These are phyloP conservation scores for Claviceps citrina DNA, from an alignment of 2,329 filamentous ascomycete species.

Conservation along the genomic window DNA sequence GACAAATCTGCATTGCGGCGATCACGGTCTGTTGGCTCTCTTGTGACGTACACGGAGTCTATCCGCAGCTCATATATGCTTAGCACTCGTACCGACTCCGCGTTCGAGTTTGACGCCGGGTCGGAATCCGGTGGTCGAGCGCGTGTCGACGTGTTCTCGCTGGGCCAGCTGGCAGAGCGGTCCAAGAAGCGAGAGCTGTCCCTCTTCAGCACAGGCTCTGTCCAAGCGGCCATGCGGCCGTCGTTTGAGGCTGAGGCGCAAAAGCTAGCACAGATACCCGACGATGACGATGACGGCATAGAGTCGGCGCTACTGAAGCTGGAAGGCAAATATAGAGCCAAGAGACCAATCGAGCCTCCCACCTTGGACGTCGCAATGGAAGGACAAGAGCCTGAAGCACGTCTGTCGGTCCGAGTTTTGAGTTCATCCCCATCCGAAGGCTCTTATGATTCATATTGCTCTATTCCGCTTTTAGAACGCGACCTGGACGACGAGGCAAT, in stretches of 20 bases:
- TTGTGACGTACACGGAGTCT: slow-evolving; percentile 46
- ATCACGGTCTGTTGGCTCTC: slow-evolving; percentile 42
- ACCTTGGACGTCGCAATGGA: slow-evolving; percentile 6
- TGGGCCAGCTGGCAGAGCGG: slow-evolving; percentile 41
- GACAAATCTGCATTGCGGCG: slow-evolving; percentile 33
- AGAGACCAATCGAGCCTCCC: slow-evolving; percentile 25
- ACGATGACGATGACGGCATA: slow-evolving; percentile 66
- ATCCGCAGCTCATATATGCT: slow-evolving; percentile 40
- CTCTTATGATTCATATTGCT: slow-evolving; percentile 61
- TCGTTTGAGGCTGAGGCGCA: slow-evolving; percentile 85
- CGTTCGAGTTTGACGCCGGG: slow-evolving; percentile 10
- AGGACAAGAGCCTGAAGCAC: slow-evolving; percentile 11
- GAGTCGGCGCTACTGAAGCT: slow-evolving; percentile 87
- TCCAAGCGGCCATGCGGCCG: slow-evolving; percentile 46
- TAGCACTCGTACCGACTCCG: slow-evolving; percentile 20
- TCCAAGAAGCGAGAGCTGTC: slow-evolving; percentile 32
- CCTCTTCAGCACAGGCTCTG: slow-evolving; percentile 45
- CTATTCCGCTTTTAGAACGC: slow-evolving; percentile 60
- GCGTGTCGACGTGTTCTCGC: slow-evolving; percentile 35
- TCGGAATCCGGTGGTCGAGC: slow-evolving; percentile 12
- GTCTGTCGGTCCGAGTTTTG: slow-evolving; percentile 19
- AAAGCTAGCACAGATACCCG: slow-evolving; percentile 73
- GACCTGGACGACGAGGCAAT: slow-evolving; percentile 38
- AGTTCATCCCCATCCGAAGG: slow-evolving; percentile 40
- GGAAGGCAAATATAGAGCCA: slow-evolving; percentile 63